Evolutionary conservation across 2,329 filamentous ascomycete genomes (phyloP), one percentile per base, ranked within the genome.

Genomic region (Pseudogymnoascus sp.): DNA sequence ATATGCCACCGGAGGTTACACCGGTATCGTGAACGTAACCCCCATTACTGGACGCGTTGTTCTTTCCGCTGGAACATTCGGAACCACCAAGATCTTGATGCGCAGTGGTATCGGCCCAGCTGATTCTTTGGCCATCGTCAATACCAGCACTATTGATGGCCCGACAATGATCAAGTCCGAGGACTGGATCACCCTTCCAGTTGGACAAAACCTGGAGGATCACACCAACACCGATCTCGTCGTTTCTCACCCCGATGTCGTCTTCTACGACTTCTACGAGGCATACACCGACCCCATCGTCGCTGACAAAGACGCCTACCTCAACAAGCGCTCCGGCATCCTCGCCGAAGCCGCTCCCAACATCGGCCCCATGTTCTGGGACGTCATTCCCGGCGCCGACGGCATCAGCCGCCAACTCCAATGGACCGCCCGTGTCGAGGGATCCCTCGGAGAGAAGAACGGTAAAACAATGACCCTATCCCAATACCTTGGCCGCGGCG

Each of bases 361-460:
- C 73, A 86, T 88, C 63, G 84, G 84, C 0, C 81, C 85, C 21
- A 78, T 86, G 73, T 83, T 81, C 72, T 86, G 81, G 79, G 84
- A 87, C 66, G 80, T 85, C 65, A 80, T 87, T 69, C 75, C 73
- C 29, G 80, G 80, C 31, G 73, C 75, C 1, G 86, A 90, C 67
- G 85, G 85, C 29, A 81, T 86, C 63, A 79, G 81, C 8, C 80
- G 86, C 57, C 83, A 87, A 68, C 76, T 88, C n/a, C 86, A 89
- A 71, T 89, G 83, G 79, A 88, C 86, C 8, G 81, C 85, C 42
- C 81, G 86, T 67, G 84, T 87, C 26, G 85, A 88, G 66, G 82
- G 71, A 2, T 69, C 70, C 2, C 61, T 64, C 18, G 66, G 67
- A 11, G 62, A 68, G 12, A 60, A 66, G 7, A 69, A 68, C 40